Base-by-base conservation (phyloP, 148 eudicot genomes). In the Fagopyrum tataricum region DNA sequence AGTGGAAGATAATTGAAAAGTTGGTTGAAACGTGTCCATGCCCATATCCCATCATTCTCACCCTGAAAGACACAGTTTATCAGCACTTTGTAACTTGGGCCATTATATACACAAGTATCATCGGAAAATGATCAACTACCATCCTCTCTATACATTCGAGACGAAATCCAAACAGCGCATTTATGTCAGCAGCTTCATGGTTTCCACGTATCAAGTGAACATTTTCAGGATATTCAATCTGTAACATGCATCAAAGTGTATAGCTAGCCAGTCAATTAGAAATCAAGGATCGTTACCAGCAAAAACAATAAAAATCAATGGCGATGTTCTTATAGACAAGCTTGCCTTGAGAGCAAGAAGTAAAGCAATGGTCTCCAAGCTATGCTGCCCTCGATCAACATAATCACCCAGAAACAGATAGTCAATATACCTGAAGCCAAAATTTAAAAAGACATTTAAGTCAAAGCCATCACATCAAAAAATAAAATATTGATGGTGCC, bases 321-420 rank as follows among this genome's bases (percentile, higher is more conserved):
- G 13, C 13, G 67, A 39, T 64, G 6, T 39, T 64, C 44, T 7
- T 44, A 47, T 49, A 43, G 43, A 69, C 59, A 79, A 75, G 78
- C 82, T 77, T 82, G 83, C 97, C 95, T 94, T 91, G 20, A 94
- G 85, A 74, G 98, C 98, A 78, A 94, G 97, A 46, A 94, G 98
- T 77, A 94, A 83, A 67, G 97, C 88, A 73, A 94, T 94, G 69
- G 98, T 94, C 82, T 94, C 98, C 85, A 94, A 87, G 87, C 98
- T 94, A 84, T 94, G 98, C 75, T 94, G 98, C 68, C 98, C 98
- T 76, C 98, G 87, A 81, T 94, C 98, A 79, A 94, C 98, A 81
- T 91, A 94, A 78, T 94, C 98, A 47, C 98, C 98, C 71, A 94
- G 85, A 83, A 94, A 94, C 71, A 94, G 76, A 81, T 94, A 94